Base-by-base conservation (phyloP, 139 green algal genomes). In the Klebsormidium nitens region DNA sequence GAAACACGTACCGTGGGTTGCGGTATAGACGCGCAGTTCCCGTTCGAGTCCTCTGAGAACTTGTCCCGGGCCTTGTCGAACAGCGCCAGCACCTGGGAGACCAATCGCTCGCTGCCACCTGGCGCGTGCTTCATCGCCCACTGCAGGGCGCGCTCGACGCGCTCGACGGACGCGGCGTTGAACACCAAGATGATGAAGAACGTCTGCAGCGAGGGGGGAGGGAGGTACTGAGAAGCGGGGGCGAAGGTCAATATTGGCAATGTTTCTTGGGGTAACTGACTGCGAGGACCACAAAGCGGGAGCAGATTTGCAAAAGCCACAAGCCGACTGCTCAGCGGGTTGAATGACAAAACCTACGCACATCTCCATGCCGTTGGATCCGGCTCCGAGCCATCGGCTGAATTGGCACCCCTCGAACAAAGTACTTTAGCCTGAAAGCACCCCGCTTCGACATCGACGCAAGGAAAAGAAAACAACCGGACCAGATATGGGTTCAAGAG, bases 151-250 rank as follows among this genome's bases (percentile, higher is more conserved):
- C 8, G 19, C 69, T 77, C 69, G 5, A 77, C 37, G 23, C 52
- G 32, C 11, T 77, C 69, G 60, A 77, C 29, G 32, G 69, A 36
- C 32, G 61, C 60, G 8, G 64, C 61, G 56, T 77, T 74, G 62
- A 77, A 77, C 29, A 71, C 17, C 3, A 48, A 37, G 28, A 72
- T 60, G 8, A 77, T 40, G 31, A 74, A 34, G 17, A 68, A 8
- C 32, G 69, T 50, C 69, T 77, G 60, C 60, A 50, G n/a, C n/a
- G n/a, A n/a, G n/a, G n/a, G n/a, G n/a, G n/a, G n/a, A n/a, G n/a
- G n/a, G n/a, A n/a, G n/a, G n/a, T n/a, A n/a, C n/a, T n/a, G n/a
- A n/a, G n/a, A n/a, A n/a, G n/a, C n/a, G n/a, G n/a, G n/a, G n/a
- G n/a, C n/a, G n/a, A n/a, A n/a, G n/a, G n/a, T n/a, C n/a, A 64